A percentile compares a stretch with the other conserved stretches of the same genome.
phyloP scores from a whole-genome alignment of 352 stramenopile species.

The Pilasporangium apinafurcum region DNA sequence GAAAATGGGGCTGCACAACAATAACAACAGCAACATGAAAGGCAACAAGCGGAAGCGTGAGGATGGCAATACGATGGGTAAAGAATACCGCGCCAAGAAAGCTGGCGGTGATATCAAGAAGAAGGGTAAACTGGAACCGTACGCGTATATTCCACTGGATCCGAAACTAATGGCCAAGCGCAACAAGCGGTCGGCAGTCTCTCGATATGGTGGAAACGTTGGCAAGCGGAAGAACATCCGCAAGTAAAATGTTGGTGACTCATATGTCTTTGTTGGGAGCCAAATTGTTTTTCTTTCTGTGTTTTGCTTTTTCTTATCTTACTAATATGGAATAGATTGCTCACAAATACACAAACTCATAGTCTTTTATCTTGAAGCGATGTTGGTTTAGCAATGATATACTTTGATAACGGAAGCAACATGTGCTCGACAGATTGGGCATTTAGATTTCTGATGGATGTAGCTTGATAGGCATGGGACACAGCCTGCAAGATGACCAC shows the following conservation, averaged over 20 bases:
- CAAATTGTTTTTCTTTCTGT: too few species aligned
- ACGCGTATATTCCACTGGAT: constrained; percentile 97
- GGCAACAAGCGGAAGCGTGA: constrained; percentile 49
- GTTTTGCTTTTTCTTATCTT: too few species aligned
- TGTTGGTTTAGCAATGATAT: constrained; percentile 23
- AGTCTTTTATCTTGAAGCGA: too few species aligned
- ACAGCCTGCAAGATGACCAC: constrained; percentile 44
- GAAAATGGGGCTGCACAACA: constrained; percentile 73
- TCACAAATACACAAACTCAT: too few species aligned
- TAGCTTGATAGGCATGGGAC: constrained; percentile 27
- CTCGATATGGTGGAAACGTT: constrained; percentile 68
- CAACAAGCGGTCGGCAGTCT: constrained; percentile 79
- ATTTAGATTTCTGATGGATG: constrained; percentile 20
- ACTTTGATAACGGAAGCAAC: constrained; percentile 41
- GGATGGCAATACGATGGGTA: constrained; percentile 66
- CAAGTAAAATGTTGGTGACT: constrained; percentile 31
- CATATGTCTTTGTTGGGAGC: too few species aligned
- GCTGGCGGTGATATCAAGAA: constrained; percentile 95
- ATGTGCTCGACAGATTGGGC: constrained; percentile 35
- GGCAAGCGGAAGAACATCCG: constrained; percentile 65
- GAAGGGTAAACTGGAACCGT: constrained; percentile 97
- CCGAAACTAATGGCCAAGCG: constrained; percentile 91
- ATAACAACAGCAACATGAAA: constrained; percentile 22
- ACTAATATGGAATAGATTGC: too few species aligned
- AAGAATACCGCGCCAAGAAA: constrained; percentile 94